phyloP scores from a whole-genome alignment of 306 rosid species.

The Begonia peltatifolia region DNA sequence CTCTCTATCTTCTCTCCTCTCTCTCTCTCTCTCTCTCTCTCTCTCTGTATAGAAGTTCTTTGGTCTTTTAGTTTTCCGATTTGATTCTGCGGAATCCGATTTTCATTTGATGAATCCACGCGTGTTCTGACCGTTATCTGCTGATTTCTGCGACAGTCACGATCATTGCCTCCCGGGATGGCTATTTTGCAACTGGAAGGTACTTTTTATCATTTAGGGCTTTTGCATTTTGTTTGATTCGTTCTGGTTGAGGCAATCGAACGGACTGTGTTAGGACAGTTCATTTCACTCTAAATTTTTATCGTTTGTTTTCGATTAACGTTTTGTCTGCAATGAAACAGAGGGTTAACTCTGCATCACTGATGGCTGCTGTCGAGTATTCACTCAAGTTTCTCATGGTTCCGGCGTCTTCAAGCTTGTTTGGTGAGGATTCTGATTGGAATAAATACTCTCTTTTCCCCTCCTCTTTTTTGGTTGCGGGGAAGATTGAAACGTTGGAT shows the following conservation, averaged over 20 bases:
- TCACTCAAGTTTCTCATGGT: slow-evolving; percentile 53
- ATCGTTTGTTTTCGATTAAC: slow-evolving; percentile 5
- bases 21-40: neutral
- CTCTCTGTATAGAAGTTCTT: neutral
- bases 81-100: neutral
- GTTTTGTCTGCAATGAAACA: slow-evolving; percentile 49
- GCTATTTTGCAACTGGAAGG: slow-evolving; percentile 20
- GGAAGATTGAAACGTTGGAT: no score
- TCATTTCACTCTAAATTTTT: neutral
- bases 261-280: slow-evolving; percentile 10
- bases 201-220: slow-evolving; percentile 8
- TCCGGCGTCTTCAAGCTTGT: slow-evolving; percentile 62
- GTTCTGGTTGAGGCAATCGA: slow-evolving; percentile 3
- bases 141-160: slow-evolving; percentile 9
- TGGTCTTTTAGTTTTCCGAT: neutral
- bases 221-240: neutral
- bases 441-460: slow-evolving; percentile 30
- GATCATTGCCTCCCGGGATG: slow-evolving; percentile 19
- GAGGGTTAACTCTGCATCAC: slow-evolving; percentile 13
- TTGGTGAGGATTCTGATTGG: slow-evolving; percentile 93
- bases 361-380: slow-evolving; percentile 28
- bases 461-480: neutral
- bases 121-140: slow-evolving; percentile 10
- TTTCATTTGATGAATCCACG: slow-evolving; percentile 15
- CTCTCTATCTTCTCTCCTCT: slow-evolving; percentile 3